phyloP scores from a whole-genome alignment of 352 stramenopile genomes.

The Phytophthora syringae region DNA sequence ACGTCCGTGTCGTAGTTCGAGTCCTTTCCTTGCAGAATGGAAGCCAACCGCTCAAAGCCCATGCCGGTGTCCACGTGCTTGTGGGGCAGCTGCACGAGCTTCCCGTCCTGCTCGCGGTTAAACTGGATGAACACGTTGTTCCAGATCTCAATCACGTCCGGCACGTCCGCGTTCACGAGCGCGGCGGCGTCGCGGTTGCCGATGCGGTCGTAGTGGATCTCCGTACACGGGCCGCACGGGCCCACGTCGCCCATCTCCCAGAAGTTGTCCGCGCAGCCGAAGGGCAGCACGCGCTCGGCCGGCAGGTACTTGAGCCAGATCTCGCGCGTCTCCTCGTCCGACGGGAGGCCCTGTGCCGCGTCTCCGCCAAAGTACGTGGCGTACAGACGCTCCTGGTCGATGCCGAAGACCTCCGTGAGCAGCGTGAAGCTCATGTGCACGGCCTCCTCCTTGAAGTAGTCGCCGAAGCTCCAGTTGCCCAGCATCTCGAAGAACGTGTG shows the following conservation, averaged over 20 bases:
- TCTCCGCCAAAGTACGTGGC: slow-evolving; percentile 99
- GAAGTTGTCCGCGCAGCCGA: slow-evolving; percentile 98
- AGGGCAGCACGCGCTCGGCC: slow-evolving; percentile 92
- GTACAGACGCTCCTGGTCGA: slow-evolving; percentile 95
- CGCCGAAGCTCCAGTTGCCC: slow-evolving; percentile 98
- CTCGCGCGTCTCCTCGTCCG: slow-evolving; percentile 94
- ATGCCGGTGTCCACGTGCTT: slow-evolving; percentile 99
- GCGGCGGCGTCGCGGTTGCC: slow-evolving; percentile 90
- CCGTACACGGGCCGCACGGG: slow-evolving; percentile 98
- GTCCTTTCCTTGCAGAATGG: slow-evolving; percentile 92
- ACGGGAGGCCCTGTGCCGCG: slow-evolving; percentile 70
- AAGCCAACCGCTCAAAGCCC: slow-evolving; percentile 96
- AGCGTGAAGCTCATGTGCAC: slow-evolving; percentile 98
- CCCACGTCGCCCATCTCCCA: slow-evolving; percentile 99
- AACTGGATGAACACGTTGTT: slow-evolving; percentile 99
- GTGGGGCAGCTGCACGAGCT: slow-evolving; percentile 91
- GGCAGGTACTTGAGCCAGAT: slow-evolving; percentile 92
- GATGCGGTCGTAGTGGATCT: slow-evolving; percentile 99
- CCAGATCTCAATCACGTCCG: slow-evolving; percentile 99
- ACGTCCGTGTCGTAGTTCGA: slow-evolving; percentile 99
- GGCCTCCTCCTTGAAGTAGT: slow-evolving; percentile 99
- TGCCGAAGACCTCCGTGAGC: slow-evolving; percentile 95
- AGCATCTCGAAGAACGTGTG: slow-evolving; percentile 99
- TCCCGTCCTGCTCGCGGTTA: slow-evolving; percentile 93
- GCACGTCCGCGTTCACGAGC: slow-evolving; percentile 98